Conservation (phyloP, 1,284 basidiomycete species). For the Ceratorhiza oryzae-sativae region DNA sequence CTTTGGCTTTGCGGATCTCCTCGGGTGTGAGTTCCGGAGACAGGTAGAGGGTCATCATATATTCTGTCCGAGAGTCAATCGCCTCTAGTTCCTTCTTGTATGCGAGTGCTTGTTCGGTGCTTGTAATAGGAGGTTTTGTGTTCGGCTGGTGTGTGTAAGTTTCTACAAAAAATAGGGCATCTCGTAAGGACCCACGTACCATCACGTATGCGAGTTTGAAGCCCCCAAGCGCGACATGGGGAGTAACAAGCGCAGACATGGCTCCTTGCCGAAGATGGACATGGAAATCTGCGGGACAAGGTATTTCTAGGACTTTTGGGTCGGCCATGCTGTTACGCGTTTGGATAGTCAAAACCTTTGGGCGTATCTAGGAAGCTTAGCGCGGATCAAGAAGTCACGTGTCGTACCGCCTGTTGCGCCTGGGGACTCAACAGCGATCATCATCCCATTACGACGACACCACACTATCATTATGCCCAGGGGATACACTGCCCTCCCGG, state of each 20-base stretch:
- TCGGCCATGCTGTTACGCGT: not conserved
- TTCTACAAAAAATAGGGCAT: constrained; percentile 33
- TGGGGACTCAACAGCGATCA: constrained; percentile 2
- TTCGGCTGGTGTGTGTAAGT: constrained; percentile 74
- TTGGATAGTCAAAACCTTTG: not conserved
- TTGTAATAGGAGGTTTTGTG: constrained; percentile 90
- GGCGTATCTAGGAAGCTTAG: constrained; percentile 26
- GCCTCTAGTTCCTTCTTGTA: constrained; percentile 80
- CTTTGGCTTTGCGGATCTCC: constrained; percentile 87
- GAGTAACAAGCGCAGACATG: constrained; percentile 84
- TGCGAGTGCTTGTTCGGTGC: constrained; percentile 78
- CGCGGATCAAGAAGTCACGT: constrained; percentile 38
- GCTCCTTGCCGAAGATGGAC: constrained; percentile 93
- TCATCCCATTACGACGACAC: constrained; percentile 7
- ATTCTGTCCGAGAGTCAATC: constrained; percentile 82
- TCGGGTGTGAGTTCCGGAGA: constrained; percentile 89
- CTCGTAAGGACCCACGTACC: constrained; percentile 59
- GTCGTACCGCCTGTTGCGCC: not conserved
- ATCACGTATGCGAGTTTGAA: constrained; percentile 96
- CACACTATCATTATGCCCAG: constrained; percentile 35
- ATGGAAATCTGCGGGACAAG: constrained; percentile 92
- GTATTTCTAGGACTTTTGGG: constrained; percentile 58
- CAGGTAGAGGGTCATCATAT: constrained; percentile 96
- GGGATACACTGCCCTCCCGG: constrained; percentile 40
- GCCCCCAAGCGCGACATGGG: constrained; percentile 90